Base-by-base conservation (phyloP, 257 asterid genomes). In the Coffea eugenioides region DNA sequence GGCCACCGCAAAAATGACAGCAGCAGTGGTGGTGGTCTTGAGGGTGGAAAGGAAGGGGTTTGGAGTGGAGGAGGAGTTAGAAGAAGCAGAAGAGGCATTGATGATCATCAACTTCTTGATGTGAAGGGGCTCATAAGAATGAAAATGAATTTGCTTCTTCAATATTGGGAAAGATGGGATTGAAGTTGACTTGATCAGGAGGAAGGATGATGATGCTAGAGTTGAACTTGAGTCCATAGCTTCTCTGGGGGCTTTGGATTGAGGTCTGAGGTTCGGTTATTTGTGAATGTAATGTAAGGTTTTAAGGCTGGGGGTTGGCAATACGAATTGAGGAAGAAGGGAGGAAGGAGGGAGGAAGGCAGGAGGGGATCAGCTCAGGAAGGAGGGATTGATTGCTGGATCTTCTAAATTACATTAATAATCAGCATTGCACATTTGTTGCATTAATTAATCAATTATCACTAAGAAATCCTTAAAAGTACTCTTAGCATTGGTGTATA, bases 1-100 rank as follows among this genome's bases (percentile, higher is more conserved):
- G 8, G 87, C 89, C 54, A 90, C 91, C 23, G 91, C 84, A 81
- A 88, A 81, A 56, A 90, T 75, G 71, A 83, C 77, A 18, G 91
- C 87, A 3, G 82, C 79, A 51, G 88, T 84, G 68, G 92, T 84
- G 68, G 92, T 83, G 80, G 89, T 25, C 82, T 88, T 91, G 34
- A 91, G 85, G 11, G 81, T 77, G 57, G 88, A 71, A 48, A 88
- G 56, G 46, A 82, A 27, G 25, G 78, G 74, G 25, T 43, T 81
- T 15, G 74, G 72, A 18, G 86, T 67, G 57, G 80, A 49, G 68
- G 71, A 23, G 20, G 36, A 48, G 16, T 71, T 20, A 23, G 45
- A 27, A 18, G 73, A 57, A 77, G 12, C 14, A 15, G 12, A 9
- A 3, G 91, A 66, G 3, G 74, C 86, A 69, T 72, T 88, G 61